These are phyloP conservation scores for Xanthoparmelia taractica DNA, from an alignment of 495 filamentous ascomycete genomes.

Conservation along the genomic window DNA sequence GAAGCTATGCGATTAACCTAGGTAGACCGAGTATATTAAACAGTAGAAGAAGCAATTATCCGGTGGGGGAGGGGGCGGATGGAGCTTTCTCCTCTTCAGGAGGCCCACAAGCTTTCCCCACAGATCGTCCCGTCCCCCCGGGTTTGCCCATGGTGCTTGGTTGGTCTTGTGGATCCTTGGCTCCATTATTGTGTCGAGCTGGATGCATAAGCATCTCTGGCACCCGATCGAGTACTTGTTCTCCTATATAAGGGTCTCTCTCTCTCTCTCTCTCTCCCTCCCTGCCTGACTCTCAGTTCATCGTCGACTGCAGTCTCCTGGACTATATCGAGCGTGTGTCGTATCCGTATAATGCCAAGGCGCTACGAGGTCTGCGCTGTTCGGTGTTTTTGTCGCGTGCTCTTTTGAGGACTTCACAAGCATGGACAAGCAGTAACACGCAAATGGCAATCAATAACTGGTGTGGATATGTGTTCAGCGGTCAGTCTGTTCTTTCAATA, in stretches of 20 bases:
- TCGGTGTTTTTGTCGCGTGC: not conserved
- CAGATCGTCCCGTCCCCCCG: not conserved
- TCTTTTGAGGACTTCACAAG: not conserved
- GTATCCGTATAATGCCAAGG: not conserved
- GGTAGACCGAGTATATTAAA: not conserved
- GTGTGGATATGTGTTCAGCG: not conserved
- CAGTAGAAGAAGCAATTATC: not conserved
- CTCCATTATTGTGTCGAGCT: not conserved
- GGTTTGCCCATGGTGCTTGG: not conserved
- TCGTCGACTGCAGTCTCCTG: not conserved
- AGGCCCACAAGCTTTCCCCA: constrained; percentile 1
- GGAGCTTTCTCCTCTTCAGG: not conserved
- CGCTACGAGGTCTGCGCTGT: not conserved
- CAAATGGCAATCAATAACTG: no score
- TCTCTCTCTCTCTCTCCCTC: not conserved
- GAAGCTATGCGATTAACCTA: not conserved
- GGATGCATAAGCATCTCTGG: not conserved
- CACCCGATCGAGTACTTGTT: not conserved
- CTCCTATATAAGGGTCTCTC: not conserved
- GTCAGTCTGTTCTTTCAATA: not conserved
- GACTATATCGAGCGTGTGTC: not conserved
- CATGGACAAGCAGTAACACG: not conserved
- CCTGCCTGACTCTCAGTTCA: no score
- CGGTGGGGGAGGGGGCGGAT: not conserved
- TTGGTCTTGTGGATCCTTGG: not conserved